Percentiles rank a stretch among this genome's conserved stretches.
phyloP scores from a whole-genome alignment of 2,329 filamentous ascomycete genomes.

The Fusarium pilosicola region DNA sequence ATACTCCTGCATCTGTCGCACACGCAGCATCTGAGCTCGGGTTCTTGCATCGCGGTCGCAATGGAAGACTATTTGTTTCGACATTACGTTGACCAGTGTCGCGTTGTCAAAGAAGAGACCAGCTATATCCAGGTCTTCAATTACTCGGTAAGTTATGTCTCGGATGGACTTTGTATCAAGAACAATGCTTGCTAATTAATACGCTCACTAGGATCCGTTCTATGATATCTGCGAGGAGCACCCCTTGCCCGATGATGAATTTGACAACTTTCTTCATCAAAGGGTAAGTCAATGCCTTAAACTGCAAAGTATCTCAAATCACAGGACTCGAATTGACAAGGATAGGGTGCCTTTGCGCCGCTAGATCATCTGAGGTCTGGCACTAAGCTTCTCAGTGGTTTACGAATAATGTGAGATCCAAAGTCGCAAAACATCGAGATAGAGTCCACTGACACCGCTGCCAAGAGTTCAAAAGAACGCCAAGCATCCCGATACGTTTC shows the following conservation, averaged over 20 bases:
- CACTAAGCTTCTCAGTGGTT: constrained; percentile 59
- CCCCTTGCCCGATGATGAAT: constrained; percentile 62
- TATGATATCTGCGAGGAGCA: constrained; percentile 63
- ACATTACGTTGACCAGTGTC: constrained; percentile 59
- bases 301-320: background rate
- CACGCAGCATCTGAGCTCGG: background rate
- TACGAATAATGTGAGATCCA: constrained; percentile 63
- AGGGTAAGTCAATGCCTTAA: constrained; percentile 52
- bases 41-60: background rate
- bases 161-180: background rate
- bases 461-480: constrained; percentile 66
- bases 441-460: background rate
- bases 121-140: constrained; percentile 69
- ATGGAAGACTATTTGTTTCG: constrained; percentile 71
- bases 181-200: constrained; percentile 4
- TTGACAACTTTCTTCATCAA: constrained; percentile 65
- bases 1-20: background rate
- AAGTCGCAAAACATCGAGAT: background rate
- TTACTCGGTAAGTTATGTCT: constrained; percentile 59
- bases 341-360: constrained; percentile 64
- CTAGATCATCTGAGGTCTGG: constrained; percentile 54
- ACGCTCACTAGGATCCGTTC: constrained; percentile 56
- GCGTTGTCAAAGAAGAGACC: constrained; percentile 61
- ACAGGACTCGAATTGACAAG: constrained; percentile 15
- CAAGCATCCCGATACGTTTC: constrained; percentile 67